Evolutionary conservation across 2,329 filamentous ascomycete genomes (phyloP).

Genomic region (Botrytis paeoniae): DNA sequence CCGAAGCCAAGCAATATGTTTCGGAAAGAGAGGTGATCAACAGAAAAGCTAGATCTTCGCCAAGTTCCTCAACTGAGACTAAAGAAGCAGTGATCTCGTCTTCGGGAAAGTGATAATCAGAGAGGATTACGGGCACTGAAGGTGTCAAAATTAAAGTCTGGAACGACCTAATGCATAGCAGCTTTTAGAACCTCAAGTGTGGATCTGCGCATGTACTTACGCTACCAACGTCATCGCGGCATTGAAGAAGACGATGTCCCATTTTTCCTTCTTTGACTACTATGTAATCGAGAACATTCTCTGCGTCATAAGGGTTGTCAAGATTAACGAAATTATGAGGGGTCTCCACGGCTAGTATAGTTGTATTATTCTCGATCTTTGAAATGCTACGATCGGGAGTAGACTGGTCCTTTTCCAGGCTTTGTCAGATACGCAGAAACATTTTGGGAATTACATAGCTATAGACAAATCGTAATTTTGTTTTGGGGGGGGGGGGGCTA

Average conservation of each 20-base stretch:
- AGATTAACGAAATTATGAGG: too few relatives aligned
- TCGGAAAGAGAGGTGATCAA: not conserved
- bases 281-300: not conserved
- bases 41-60: not conserved
- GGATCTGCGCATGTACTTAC: not conserved
- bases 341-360: too few relatives aligned
- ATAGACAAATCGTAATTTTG: too few relatives aligned
- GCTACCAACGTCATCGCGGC: not conserved
- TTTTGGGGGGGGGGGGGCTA: too few relatives aligned
- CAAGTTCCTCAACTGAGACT: not conserved
- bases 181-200: not conserved
- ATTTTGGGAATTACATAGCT: too few relatives aligned
- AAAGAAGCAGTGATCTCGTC: not conserved
- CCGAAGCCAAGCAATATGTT: not conserved
- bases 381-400: too few relatives aligned
- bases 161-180: not conserved
- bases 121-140: not conserved
- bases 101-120: not conserved
- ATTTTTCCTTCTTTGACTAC: not conserved
- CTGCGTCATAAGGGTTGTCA: not conserved
- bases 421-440: too few relatives aligned
- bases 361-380: too few relatives aligned
- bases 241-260: not conserved
- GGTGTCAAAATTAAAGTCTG: not conserved
- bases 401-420: too few relatives aligned